Percentiles rank a stretch among this genome's conserved stretches.
phyloP scores from a whole-genome alignment of 2,329 filamentous ascomycete genomes.

The Colletotrichum cuscutae region DNA sequence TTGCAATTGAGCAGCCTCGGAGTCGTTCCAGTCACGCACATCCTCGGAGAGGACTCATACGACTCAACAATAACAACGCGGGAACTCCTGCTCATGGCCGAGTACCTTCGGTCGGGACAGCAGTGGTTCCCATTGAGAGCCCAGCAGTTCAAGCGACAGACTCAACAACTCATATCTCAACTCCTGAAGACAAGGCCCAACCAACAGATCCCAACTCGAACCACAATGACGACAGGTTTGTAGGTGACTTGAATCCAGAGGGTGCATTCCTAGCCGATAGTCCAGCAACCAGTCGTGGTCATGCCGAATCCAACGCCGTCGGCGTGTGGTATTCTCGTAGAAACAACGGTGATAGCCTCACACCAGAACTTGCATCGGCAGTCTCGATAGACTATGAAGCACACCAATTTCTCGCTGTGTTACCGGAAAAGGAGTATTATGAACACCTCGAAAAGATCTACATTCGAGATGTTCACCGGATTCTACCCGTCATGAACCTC shows the following conservation, averaged over 20 bases:
- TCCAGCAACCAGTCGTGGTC: conserved; percentile 21
- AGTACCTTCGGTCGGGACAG: not conserved
- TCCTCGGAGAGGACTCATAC: not conserved
- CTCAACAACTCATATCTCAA: not conserved
- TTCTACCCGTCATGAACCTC: conserved; percentile 37
- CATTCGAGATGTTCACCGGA: conserved; percentile 33
- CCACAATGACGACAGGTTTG: conserved; percentile 34
- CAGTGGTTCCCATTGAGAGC: not conserved
- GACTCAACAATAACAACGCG: not conserved
- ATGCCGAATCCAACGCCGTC: conserved; percentile 27
- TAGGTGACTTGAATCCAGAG: conserved; percentile 39
- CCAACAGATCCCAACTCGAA: conserved; percentile 20
- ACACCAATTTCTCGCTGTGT: conserved; percentile 25
- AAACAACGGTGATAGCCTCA: not conserved
- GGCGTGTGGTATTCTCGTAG: conserved; percentile 35
- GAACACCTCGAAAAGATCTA: conserved; percentile 36
- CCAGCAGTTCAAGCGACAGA: not conserved
- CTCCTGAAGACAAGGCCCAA: not conserved
- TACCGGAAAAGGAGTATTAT: conserved; percentile 26
- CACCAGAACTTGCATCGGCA: conserved; percentile 13
- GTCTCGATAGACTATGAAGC: conserved; percentile 16
- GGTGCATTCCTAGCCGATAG: conserved; percentile 38
- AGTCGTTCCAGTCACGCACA: not conserved
- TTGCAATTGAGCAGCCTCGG: not conserved
- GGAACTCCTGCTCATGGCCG: no score